A percentile compares a stretch with the other conserved stretches of the same genome.
Evolutionary conservation across 1,284 basidiomycete species (phyloP).

Genomic region (Cryptococcus maquisensis): DNA sequence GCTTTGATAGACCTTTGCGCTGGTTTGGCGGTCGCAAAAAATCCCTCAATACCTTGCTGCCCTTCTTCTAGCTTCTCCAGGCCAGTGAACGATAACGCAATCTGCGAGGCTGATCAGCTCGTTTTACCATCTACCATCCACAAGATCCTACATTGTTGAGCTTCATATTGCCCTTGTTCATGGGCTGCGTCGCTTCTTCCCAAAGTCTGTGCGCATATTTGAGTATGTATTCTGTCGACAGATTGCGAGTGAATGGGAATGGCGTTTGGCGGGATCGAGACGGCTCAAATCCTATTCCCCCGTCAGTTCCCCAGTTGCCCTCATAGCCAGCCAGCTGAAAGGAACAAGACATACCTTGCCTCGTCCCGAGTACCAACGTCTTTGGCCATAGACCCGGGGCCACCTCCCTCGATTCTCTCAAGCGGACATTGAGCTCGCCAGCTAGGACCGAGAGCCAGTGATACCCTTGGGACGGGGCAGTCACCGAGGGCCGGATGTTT

Average conservation of each 20-base stretch:
- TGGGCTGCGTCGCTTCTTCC: conserved; percentile 69
- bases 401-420: conserved; percentile 73
- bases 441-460: conserved; percentile 90
- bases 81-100: conserved; percentile 76
- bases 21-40: conserved; percentile 53
- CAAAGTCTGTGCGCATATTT: conserved; percentile 77
- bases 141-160: conserved; percentile 56
- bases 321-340: conserved; percentile 3
- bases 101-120: conserved; percentile 18
- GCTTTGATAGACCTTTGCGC: too few relatives aligned
- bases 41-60: conserved; percentile 80
- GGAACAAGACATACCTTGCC: conserved; percentile 56
- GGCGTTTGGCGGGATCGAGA: conserved; percentile 71
- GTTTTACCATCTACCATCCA: not conserved
- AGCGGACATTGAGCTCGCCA: conserved; percentile 77
- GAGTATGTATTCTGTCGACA: conserved; percentile 73
- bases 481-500: conserved; percentile 75
- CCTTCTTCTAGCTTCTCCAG: conserved; percentile 75
- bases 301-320: too few relatives aligned
- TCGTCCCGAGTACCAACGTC: conserved; percentile 71
- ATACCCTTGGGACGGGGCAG: conserved; percentile 65
- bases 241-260: conserved; percentile 71
- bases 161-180: conserved; percentile 54
- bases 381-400: conserved; percentile 85
- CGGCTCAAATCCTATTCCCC: conserved; percentile 59